Conservation (phyloP, 2,329 filamentous ascomycete genomes). For the Drechslerella stenobrocha region DNA sequence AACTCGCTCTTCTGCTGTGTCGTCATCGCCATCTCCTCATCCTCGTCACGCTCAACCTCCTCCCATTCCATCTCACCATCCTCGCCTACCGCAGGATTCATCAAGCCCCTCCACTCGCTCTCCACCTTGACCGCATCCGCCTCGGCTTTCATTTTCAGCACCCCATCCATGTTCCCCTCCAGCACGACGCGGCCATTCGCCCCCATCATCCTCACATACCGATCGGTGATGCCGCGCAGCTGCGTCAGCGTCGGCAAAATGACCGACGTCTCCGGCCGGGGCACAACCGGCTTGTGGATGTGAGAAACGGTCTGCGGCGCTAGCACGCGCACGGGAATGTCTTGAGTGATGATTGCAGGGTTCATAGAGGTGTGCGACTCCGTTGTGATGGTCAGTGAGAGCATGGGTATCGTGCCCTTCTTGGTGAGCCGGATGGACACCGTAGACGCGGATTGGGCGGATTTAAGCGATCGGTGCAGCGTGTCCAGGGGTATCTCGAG, state of each 20-base stretch:
- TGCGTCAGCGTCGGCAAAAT: constrained; percentile 83
- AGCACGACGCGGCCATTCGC: constrained; percentile 72
- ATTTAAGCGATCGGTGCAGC: constrained; percentile 87
- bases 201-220: constrained; percentile 81
- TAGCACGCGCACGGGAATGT: constrained; percentile 91
- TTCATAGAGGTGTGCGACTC: constrained; percentile 62
- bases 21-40: constrained; percentile 67
- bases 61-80: constrained; percentile 68
- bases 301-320: constrained; percentile 80
- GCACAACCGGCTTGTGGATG: constrained; percentile 88
- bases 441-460: constrained; percentile 77
- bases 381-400: constrained; percentile 87
- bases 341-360: constrained; percentile 77
- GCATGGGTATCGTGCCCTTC: constrained; percentile 70
- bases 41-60: constrained; percentile 75
- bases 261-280: constrained; percentile 92
- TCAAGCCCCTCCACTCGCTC: constrained; percentile 80
- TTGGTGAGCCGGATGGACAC: constrained; percentile 89
- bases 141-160: constrained; percentile 74
- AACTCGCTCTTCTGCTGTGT: constrained; percentile 70
- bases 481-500: constrained; percentile 88
- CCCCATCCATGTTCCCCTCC: constrained; percentile 92
- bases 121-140: constrained; percentile 84
- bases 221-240: constrained; percentile 89
- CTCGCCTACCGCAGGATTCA: constrained; percentile 79